Percentiles rank a stretch among this genome's conserved stretches.
Evolutionary conservation across 2,329 filamentous ascomycete species (phyloP).

Genomic region (Nigrograna mackinnonii): DNA sequence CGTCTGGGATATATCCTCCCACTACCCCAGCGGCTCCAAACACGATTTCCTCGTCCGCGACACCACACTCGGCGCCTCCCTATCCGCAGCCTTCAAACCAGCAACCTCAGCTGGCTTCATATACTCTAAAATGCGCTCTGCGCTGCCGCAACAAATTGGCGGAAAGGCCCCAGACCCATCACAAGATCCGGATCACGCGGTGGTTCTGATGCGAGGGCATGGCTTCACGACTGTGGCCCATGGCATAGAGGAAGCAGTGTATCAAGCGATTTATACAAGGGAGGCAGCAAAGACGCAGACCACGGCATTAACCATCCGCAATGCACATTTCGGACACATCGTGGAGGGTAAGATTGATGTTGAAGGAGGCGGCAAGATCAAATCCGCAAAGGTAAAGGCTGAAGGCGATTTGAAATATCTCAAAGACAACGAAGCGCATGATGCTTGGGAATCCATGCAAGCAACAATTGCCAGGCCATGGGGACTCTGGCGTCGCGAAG

Average conservation of each 20-base stretch:
- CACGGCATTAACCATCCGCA: slow-evolving; percentile 35
- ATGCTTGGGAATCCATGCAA: slow-evolving; percentile 43
- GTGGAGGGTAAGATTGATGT: slow-evolving; percentile 46
- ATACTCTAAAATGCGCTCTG: slow-evolving; percentile 41
- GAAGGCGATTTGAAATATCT: slow-evolving; percentile 47
- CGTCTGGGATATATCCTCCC: slow-evolving; percentile 36
- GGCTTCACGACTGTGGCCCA: slow-evolving; percentile 49
- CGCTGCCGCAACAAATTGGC: slow-evolving; percentile 36
- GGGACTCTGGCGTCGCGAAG: slow-evolving; percentile 48
- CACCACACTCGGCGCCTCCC: slow-evolving; percentile 33
- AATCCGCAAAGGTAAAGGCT: slow-evolving; percentile 44
- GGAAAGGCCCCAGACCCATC: slow-evolving; percentile 31
- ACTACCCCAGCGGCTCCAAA: slow-evolving; percentile 31
- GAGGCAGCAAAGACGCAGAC: slow-evolving; percentile 46
- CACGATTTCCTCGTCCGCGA: slow-evolving; percentile 40
- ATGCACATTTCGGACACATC: slow-evolving; percentile 37
- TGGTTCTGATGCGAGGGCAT: slow-evolving; percentile 48
- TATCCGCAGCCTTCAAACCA: slow-evolving; percentile 40
- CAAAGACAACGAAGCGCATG: slow-evolving; percentile 45
- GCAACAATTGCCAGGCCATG: slow-evolving; percentile 43
- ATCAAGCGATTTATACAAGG: slow-evolving; percentile 48
- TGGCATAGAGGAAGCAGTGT: slow-evolving; percentile 50
- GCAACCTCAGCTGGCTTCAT: slow-evolving; percentile 41
- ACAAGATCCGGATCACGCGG: slow-evolving; percentile 37
- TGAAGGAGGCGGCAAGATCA: slow-evolving; percentile 43